A percentile compares a stretch with the other conserved stretches of the same genome.
Evolutionary conservation across 768 basidiomycete species (phyloP).

Genomic region (Naganishia onofrii): DNA sequence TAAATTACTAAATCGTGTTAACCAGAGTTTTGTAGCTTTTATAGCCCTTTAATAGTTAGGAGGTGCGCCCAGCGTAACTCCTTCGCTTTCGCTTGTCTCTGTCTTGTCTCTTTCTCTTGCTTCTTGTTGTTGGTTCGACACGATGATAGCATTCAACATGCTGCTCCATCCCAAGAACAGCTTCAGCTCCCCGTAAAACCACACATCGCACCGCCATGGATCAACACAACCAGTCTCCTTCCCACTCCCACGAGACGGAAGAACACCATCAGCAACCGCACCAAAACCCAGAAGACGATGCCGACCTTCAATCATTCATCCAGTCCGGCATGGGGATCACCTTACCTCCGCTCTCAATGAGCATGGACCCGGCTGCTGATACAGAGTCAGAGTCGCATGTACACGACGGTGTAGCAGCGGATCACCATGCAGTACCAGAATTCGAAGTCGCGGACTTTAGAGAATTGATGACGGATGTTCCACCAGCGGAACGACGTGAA

Average conservation of each 20-base stretch:
- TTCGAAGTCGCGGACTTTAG: conserved; percentile 15
- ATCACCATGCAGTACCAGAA: neutral
- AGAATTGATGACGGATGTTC: conserved; percentile 11
- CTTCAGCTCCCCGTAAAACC: too few species aligned
- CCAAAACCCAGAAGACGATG: conserved; percentile 13
- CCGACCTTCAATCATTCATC: conserved; percentile 10
- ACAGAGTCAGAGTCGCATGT: neutral
- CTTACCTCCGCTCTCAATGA: conserved; percentile 14
- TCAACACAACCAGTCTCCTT: neutral
- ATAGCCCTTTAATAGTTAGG: too few species aligned
- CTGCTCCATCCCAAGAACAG: too few species aligned
- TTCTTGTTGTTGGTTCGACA: too few species aligned
- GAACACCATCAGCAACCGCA: neutral
- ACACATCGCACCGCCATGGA: neutral
- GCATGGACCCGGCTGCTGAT: neutral
- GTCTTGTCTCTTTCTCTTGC: too few species aligned
- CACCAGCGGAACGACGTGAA: neutral
- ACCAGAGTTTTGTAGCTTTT: too few species aligned
- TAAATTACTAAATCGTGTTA: too few species aligned
- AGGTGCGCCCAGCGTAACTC: neutral
- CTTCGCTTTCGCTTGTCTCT: too few species aligned
- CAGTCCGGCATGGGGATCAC: conserved; percentile 21
- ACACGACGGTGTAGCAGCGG: neutral
- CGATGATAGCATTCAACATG: too few species aligned
- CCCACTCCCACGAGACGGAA: neutral